A percentile compares a stretch with the other conserved stretches of the same genome.
These are phyloP conservation scores for Skeletonema marinoi DNA, from an alignment of 108 stramenopile species.

Conservation along the genomic window DNA sequence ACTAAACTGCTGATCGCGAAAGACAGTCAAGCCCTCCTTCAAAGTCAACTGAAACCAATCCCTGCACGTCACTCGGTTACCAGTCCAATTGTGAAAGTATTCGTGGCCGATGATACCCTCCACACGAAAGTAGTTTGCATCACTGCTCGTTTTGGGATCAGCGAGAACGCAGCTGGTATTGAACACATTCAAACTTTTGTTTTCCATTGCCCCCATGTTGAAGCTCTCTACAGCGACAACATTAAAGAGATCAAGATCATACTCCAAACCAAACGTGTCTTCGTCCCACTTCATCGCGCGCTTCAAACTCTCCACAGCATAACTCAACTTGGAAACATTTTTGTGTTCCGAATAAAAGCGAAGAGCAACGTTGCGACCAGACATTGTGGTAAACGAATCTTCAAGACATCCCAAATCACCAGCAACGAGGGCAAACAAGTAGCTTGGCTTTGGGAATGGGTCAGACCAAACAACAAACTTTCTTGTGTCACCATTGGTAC, in stretches of 20 bases:
- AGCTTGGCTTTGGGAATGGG: conserved; percentile 76
- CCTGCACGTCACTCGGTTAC: conserved; percentile 81
- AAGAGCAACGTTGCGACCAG: conserved; percentile 61
- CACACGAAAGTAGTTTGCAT: conserved; percentile 59
- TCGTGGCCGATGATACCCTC: conserved; percentile 80
- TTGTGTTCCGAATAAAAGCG: conserved; percentile 67
- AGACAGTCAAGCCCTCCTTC: conserved; percentile 85
- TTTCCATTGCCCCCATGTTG: conserved; percentile 90
- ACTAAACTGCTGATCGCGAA: conserved; percentile 75
- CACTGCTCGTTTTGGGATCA: conserved; percentile 53
- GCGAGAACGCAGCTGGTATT: conserved; percentile 81
- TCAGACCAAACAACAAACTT: conserved; percentile 72
- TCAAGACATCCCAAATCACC: conserved; percentile 62
- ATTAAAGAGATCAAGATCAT: conserved; percentile 79
- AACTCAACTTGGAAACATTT: conserved; percentile 69
- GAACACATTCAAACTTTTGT: conserved; percentile 67
- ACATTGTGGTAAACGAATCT: conserved; percentile 55
- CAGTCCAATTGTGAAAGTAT: conserved; percentile 86
- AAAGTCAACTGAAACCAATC: conserved; percentile 89
- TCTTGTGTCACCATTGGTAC: conserved; percentile 23
- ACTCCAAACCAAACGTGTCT: conserved; percentile 70
- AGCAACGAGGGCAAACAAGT: conserved; percentile 80
- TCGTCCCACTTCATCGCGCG: conserved; percentile 81
- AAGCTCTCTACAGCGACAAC: conserved; percentile 65
- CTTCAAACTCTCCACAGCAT: conserved; percentile 69